Evolutionary conservation across 2,329 filamentous ascomycete species (phyloP).

Genomic region (Xylogone sp.): DNA sequence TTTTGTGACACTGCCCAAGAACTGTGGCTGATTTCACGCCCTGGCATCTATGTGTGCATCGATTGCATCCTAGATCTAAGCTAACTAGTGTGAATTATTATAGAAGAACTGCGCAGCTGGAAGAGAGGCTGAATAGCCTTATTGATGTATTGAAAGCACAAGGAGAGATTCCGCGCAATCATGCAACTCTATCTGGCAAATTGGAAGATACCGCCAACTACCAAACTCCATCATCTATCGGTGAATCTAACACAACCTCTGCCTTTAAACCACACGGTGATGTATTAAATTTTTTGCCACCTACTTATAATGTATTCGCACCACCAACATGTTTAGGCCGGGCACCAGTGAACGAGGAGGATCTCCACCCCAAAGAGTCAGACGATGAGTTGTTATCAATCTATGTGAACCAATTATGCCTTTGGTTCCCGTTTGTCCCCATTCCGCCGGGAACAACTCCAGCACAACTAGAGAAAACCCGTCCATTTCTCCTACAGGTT

Average conservation of each 20-base stretch:
- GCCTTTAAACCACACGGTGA: conserved; percentile 3
- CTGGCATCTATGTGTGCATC: conserved; percentile 1
- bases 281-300: conserved; percentile 27
- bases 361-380: conserved; percentile 35
- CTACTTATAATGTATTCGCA: conserved; percentile 42
- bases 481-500: conserved; percentile 46
- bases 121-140: conserved; percentile 23
- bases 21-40: no score
- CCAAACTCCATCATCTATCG: conserved; percentile 15
- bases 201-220: conserved; percentile 4
- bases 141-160: conserved; percentile 42
- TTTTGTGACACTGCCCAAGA: no score
- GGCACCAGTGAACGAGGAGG: conserved; percentile 34
- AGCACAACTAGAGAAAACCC: conserved; percentile 32
- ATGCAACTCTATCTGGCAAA: conserved; percentile 3
- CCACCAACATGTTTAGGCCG: conserved; percentile 45
- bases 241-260: conserved; percentile 10
- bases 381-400: conserved; percentile 43
- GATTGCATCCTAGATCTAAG: background rate
- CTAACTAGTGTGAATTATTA: background rate
- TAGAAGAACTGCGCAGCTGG: background rate
- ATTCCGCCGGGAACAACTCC: conserved; percentile 34
- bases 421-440: conserved; percentile 44
- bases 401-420: conserved; percentile 40
- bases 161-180: conserved; percentile 28